Percentiles rank a stretch among this genome's conserved stretches.
Evolutionary conservation across 2,329 filamentous ascomycete species (phyloP).

Genomic region (Beauveria sp.): DNA sequence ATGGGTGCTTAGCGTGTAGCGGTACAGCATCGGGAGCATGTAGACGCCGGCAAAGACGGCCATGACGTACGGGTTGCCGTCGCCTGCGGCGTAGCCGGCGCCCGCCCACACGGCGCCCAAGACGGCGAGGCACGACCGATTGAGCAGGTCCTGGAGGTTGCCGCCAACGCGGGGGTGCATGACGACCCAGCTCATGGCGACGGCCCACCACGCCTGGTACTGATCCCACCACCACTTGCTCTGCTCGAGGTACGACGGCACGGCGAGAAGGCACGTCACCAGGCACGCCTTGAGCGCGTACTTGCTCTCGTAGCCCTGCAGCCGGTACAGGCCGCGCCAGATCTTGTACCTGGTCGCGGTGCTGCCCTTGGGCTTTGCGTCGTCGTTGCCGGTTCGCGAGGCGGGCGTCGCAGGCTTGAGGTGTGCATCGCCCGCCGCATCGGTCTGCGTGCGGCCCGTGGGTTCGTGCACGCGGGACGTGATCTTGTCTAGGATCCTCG

Average conservation of each 20-base stretch:
- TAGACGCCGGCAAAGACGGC: slow-evolving; percentile 47
- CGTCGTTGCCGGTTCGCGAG: slow-evolving; percentile 5
- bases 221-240: slow-evolving; percentile 45
- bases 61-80: slow-evolving; percentile 48
- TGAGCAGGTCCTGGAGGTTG: slow-evolving; percentile 50
- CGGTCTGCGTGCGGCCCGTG: background rate
- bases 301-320: slow-evolving; percentile 51
- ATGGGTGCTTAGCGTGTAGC: slow-evolving; percentile 47
- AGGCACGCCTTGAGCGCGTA: slow-evolving; percentile 51
- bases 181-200: slow-evolving; percentile 50
- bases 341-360: slow-evolving; percentile 36
- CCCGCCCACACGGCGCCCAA: slow-evolving; percentile 50
- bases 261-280: slow-evolving; percentile 41
- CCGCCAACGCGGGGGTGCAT: slow-evolving; percentile 44
- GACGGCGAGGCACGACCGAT: slow-evolving; percentile 39
- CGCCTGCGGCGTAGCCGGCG: slow-evolving; percentile 40
- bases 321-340: slow-evolving; percentile 42
- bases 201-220: slow-evolving; percentile 51
- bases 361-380: slow-evolving; percentile 21
- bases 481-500: slow-evolving; percentile 34
- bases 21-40: slow-evolving; percentile 53
- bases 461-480: slow-evolving; percentile 31
- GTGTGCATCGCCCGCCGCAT: background rate
- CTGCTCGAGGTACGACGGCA: slow-evolving; percentile 44
- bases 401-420: slow-evolving; percentile 12